Conservation (phyloP, 768 basidiomycete genomes). For the Tylopilus cervinicoccineus region DNA sequence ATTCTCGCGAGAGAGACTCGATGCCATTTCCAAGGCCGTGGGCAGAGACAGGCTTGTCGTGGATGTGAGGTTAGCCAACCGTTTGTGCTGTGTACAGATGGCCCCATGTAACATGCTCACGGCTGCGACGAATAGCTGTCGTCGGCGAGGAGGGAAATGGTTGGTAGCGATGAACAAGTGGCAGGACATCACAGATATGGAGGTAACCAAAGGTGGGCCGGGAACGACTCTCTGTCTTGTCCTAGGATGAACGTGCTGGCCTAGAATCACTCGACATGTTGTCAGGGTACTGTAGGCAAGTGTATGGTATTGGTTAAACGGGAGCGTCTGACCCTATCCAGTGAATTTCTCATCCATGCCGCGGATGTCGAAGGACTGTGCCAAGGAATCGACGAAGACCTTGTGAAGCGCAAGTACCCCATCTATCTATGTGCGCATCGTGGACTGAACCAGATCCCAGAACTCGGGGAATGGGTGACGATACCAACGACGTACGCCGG, state of each 20-base stretch:
- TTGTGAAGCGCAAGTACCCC: constrained; percentile 65
- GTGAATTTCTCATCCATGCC: constrained; percentile 93
- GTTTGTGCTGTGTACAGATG: neutral
- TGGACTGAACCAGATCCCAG: constrained; percentile 38
- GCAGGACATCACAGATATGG: constrained; percentile 95
- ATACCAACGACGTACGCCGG: constrained; percentile 97
- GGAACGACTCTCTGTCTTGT: neutral
- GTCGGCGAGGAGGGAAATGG: constrained; percentile 74
- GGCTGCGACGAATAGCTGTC: constrained; percentile 55
- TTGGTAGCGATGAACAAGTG: constrained; percentile 98
- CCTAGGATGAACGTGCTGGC: neutral
- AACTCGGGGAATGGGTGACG: constrained; percentile 84
- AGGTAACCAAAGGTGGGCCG: constrained; percentile 70
- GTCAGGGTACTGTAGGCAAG: constrained; percentile 77
- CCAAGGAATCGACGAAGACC: constrained; percentile 88
- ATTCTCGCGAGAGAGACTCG: constrained; percentile 73
- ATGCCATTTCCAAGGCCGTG: constrained; percentile 54
- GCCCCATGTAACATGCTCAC: neutral
- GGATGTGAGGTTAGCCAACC: constrained; percentile 74
- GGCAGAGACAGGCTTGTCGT: constrained; percentile 89
- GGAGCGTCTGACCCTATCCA: constrained; percentile 30
- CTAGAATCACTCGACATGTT: constrained; percentile 76
- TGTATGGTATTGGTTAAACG: neutral
- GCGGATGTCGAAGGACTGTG: constrained; percentile 99
- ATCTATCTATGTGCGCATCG: neutral